phyloP scores from a whole-genome alignment of 371 early-diverging fungal genomes.

The Rhizopus stolonifer region DNA sequence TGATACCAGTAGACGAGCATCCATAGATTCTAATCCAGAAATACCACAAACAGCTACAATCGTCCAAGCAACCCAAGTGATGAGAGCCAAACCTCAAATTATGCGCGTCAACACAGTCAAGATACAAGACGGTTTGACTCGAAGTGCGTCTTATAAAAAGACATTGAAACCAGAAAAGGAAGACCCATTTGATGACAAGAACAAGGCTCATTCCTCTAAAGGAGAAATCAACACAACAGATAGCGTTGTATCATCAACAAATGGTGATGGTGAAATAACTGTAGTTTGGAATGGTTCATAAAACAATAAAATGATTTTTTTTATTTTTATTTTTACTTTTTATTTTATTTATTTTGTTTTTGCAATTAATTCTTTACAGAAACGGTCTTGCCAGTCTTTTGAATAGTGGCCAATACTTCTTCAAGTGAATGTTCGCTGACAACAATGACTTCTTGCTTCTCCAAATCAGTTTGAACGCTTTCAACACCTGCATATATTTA shows the following conservation, averaged over 20 bases:
- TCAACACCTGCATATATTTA: slow-evolving; percentile 49
- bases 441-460: slow-evolving; percentile 71
- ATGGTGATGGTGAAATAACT: slow-evolving; percentile 52
- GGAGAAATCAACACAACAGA: slow-evolving; percentile 23
- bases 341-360: background rate
- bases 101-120: slow-evolving; percentile 49
- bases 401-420: slow-evolving; percentile 66
- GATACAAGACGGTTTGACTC: slow-evolving; percentile 18
- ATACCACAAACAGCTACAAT: slow-evolving; percentile 20
- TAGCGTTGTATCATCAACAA: slow-evolving; percentile 33
- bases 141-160: slow-evolving; percentile 31
- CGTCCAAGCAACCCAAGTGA: slow-evolving; percentile 40
- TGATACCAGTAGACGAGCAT: slow-evolving; percentile 18
- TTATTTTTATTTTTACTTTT: background rate
- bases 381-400: slow-evolving; percentile 66
- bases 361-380: slow-evolving; percentile 26
- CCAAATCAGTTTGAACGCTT: slow-evolving; percentile 64
- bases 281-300: slow-evolving; percentile 45
- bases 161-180: slow-evolving; percentile 21
- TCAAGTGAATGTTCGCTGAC: slow-evolving; percentile 47
- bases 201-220: slow-evolving; percentile 14
- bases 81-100: slow-evolving; percentile 44
- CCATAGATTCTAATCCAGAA: slow-evolving; percentile 25
- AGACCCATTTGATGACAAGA: slow-evolving; percentile 42
- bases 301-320: background rate